These are phyloP conservation scores for Carex kokanica DNA, from an alignment of 176 grass and related monocot genomes.

Conservation along the genomic window DNA sequence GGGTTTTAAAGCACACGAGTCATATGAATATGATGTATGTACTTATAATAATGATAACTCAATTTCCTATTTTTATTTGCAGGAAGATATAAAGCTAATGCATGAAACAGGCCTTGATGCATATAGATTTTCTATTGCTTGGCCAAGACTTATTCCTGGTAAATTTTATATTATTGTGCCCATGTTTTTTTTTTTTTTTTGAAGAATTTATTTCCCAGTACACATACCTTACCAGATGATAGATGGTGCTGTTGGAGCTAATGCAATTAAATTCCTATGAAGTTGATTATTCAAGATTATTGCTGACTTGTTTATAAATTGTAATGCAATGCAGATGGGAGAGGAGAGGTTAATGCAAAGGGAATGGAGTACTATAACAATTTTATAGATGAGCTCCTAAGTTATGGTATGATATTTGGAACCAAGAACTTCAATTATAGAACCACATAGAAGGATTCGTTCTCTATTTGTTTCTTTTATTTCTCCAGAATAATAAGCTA, in stretches of 20 bases:
- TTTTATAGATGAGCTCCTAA: constrained; percentile 63
- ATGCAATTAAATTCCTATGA: neutral
- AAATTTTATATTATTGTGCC: neutral
- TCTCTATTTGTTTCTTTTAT: neutral
- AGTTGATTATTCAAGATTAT: neutral
- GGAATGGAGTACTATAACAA: constrained; percentile 79
- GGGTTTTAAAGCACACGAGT: neutral
- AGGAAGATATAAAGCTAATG: constrained; percentile 93
- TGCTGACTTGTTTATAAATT: constrained; percentile 13
- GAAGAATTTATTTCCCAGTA: neutral
- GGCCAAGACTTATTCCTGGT: constrained; percentile 69
- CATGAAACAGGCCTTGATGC: constrained; percentile 67
- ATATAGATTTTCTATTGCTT: constrained; percentile 79
- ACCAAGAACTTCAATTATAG: neutral
- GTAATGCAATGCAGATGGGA: constrained; percentile 50
- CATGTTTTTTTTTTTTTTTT: neutral
- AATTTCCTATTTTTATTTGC: neutral
- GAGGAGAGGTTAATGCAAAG: constrained; percentile 74
- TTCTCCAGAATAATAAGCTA: neutral
- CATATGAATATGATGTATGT: neutral
- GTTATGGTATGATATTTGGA: constrained; percentile 36
- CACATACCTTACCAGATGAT: neutral
- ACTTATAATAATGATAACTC: neutral
- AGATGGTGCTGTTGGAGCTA: neutral
- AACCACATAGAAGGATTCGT: neutral